Evolutionary conservation across 495 filamentous ascomycete genomes (phyloP).

Genomic region (Cladorrhinum samala): DNA sequence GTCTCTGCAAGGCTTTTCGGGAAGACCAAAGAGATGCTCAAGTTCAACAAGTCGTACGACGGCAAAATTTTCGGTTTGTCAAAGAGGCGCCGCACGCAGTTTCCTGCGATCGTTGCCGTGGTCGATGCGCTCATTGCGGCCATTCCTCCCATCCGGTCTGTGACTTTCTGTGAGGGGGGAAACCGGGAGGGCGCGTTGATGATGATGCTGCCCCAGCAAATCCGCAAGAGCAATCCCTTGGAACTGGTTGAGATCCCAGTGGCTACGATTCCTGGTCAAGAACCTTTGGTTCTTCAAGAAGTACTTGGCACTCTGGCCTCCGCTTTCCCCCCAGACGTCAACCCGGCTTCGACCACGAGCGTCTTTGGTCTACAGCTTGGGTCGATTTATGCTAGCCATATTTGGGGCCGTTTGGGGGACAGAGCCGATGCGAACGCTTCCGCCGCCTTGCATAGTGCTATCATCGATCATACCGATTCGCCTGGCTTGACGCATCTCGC

Average conservation of each 20-base stretch:
- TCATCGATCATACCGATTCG: constrained; percentile 57
- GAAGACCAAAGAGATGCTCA: constrained; percentile 52
- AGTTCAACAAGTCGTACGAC: constrained; percentile 46
- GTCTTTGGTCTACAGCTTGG: constrained; percentile 38
- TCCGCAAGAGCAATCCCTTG: constrained; percentile 61
- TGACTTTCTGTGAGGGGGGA: constrained; percentile 78
- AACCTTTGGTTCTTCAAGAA: constrained; percentile 34
- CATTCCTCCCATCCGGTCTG: constrained; percentile 63
- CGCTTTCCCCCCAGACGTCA: constrained; percentile 45
- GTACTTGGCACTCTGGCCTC: constrained; percentile 46
- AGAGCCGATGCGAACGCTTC: constrained; percentile 50
- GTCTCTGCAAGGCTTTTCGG: constrained; percentile 56
- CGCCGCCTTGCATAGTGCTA: constrained; percentile 65
- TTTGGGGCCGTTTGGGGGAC: constrained; percentile 43
- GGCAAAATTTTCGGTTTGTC: constrained; percentile 75
- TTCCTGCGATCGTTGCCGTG: constrained; percentile 75
- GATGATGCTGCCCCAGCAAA: constrained; percentile 50
- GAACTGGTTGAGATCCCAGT: constrained; percentile 19
- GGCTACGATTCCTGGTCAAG: constrained; percentile 13
- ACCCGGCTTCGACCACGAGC: constrained; percentile 44
- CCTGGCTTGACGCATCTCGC: constrained; percentile 70
- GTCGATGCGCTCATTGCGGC: constrained; percentile 64
- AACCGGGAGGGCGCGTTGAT: constrained; percentile 79
- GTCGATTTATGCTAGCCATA: constrained; percentile 33
- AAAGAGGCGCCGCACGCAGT: constrained; percentile 69